These are phyloP conservation scores for Panicum miliaceum DNA, from an alignment of 176 grass and related monocot genomes.

Conservation along the genomic window DNA sequence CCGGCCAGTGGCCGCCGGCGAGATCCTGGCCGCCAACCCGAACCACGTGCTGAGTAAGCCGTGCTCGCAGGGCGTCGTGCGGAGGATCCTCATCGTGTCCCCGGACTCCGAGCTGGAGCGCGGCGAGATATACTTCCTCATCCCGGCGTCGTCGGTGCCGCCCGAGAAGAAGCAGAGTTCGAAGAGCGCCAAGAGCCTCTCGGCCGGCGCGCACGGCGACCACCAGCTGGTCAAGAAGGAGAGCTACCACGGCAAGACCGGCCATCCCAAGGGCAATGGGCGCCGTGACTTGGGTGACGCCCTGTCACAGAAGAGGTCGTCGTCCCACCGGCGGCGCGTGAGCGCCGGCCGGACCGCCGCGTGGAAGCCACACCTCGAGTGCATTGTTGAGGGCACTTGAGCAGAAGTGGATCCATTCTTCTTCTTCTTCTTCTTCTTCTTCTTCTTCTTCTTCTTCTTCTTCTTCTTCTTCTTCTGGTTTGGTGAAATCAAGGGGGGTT, in stretches of 20 bases:
- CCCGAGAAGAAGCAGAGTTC: slow-evolving; percentile 49
- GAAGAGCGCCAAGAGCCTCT: not conserved
- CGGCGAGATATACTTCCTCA: slow-evolving; percentile 89
- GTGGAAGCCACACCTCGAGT: slow-evolving; percentile 83
- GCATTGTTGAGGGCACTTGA: slow-evolving; percentile 76
- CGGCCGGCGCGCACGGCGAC: not conserved
- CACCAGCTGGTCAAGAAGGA: not conserved
- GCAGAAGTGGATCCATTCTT: slow-evolving; percentile 24
- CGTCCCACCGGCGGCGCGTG: slow-evolving; percentile 47
- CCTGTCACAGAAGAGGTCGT: slow-evolving; percentile 38
- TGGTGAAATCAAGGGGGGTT: slow-evolving; percentile 28
- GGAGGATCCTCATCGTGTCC: slow-evolving; percentile 74
- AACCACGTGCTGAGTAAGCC: slow-evolving; percentile 83
- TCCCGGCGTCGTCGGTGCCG: slow-evolving; percentile 62
- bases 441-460: not conserved
- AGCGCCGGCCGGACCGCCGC: slow-evolving; percentile 43
- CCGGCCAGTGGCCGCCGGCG: slow-evolving; percentile 64
- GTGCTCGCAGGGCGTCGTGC: slow-evolving; percentile 62
- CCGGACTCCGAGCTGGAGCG: slow-evolving; percentile 84
- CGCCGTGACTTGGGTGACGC: slow-evolving; percentile 33
- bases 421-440: not conserved
- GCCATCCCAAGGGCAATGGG: slow-evolving; percentile 1
- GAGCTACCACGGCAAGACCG: slow-evolving; percentile 35
- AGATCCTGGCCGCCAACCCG: slow-evolving; percentile 82
- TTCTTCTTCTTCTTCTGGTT: not conserved